Percentiles rank a stretch among this genome's conserved stretches.
Evolutionary conservation across 805 yeast species (phyloP).

Genomic region (Pichia rugopelliculosa): DNA sequence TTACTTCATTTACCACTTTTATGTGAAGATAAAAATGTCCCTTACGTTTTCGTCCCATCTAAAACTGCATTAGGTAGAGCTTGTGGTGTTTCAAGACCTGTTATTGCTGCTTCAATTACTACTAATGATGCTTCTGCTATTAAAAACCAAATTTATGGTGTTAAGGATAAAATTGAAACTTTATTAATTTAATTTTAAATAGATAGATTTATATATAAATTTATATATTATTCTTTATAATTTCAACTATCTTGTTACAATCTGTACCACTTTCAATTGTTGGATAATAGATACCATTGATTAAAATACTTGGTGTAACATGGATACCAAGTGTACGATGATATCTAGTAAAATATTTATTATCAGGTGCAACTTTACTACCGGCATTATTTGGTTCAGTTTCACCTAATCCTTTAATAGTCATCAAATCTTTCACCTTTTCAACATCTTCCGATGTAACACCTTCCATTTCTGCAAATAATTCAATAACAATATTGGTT

Average conservation of each 20-base stretch:
- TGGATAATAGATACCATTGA: constrained; percentile 58
- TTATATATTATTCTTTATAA: constrained; percentile 26
- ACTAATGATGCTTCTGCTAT: constrained; percentile 97
- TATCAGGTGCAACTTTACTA: constrained; percentile 48
- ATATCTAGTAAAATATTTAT: constrained; percentile 67
- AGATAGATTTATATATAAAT: constrained; percentile 27
- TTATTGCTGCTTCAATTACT: constrained; percentile 96
- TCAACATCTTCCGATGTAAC: constrained; percentile 22
- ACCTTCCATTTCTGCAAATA: constrained; percentile 28
- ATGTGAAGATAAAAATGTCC: constrained; percentile 99
- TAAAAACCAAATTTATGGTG: constrained; percentile 93
- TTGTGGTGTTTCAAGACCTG: constrained; percentile 99
- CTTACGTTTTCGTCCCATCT: constrained; percentile 97
- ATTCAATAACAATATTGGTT: constrained; percentile 43
- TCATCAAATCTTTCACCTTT: constrained; percentile 24
- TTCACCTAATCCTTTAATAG: constrained; percentile 19
- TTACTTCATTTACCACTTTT: constrained; percentile 93
- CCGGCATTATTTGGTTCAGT: constrained; percentile 45
- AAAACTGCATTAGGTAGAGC: constrained; percentile 99
- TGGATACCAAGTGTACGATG: constrained; percentile 75
- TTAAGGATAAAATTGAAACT: constrained; percentile 98
- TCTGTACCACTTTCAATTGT: constrained; percentile 57
- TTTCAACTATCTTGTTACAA: constrained; percentile 35
- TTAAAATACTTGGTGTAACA: constrained; percentile 72
- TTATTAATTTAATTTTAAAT: constrained; percentile 63